Conservation (phyloP, 2,329 filamentous ascomycete species). For the Aspergillus sp. region DNA sequence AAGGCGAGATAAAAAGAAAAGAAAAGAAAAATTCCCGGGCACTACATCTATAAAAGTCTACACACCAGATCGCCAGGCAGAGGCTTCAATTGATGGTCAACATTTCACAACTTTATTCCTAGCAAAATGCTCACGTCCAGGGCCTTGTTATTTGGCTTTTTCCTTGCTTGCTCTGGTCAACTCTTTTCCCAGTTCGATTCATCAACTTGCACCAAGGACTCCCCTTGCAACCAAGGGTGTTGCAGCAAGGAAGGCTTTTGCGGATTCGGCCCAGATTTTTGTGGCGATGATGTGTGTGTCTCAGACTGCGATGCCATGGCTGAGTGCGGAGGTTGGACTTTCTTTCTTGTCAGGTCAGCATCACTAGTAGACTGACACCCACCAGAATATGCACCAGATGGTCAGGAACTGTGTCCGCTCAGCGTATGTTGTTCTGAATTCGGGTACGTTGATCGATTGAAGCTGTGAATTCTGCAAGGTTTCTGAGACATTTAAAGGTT, state of each 20-base stretch:
- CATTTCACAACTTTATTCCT: too few species aligned
- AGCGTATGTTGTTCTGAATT: slow-evolving; percentile 23
- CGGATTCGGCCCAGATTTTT: slow-evolving; percentile 27
- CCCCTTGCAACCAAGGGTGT: neutral
- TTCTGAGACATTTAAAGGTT: neutral
- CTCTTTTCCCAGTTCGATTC: too few species aligned
- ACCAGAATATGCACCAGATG: slow-evolving; percentile 17
- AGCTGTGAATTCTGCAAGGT: too few species aligned
- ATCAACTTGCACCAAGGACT: too few species aligned
- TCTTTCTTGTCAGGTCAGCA: neutral
- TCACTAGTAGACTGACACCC: neutral
- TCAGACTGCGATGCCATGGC: slow-evolving; percentile 23
- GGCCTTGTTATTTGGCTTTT: too few species aligned
- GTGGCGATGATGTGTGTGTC: slow-evolving; percentile 24
- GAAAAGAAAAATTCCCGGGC: too few species aligned
- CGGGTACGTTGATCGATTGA: slow-evolving; percentile 5
- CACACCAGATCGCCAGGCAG: too few species aligned
- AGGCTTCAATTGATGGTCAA: too few species aligned
- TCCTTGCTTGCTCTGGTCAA: too few species aligned
- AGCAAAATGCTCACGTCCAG: too few species aligned
- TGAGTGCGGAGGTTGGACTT: slow-evolving; percentile 19
- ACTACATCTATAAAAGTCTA: too few species aligned
- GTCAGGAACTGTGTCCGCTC: slow-evolving; percentile 13
- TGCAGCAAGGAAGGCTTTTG: slow-evolving; percentile 12
- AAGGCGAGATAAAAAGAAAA: too few species aligned